Percentiles rank a stretch among this genome's conserved stretches.
Conservation (phyloP, 192 early-diverging fungal genomes). For the Coemansia sp. region DNA sequence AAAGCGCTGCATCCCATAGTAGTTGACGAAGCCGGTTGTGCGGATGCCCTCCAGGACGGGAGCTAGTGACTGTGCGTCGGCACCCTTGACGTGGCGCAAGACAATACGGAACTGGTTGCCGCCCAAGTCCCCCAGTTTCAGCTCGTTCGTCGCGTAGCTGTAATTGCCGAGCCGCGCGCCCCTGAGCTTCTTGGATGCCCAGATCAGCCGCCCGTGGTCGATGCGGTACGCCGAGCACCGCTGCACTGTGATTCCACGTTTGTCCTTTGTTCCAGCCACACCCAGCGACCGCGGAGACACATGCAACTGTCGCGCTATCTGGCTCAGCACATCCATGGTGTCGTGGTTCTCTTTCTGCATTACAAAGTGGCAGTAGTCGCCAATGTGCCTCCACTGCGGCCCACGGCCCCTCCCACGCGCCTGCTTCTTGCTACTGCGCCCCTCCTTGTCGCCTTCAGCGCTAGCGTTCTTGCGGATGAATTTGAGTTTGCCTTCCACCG, state of each 20-base stretch:
- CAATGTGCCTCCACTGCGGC: conserved; percentile 59
- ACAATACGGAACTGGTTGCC: conserved; percentile 92
- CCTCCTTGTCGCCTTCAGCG: not conserved
- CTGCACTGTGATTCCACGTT: conserved; percentile 87
- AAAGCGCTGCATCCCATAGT: conserved; percentile 98
- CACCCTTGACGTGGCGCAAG: conserved; percentile 62
- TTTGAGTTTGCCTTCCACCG: conserved; percentile 35
- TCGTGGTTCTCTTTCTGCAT: conserved; percentile 94
- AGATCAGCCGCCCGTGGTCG: conserved; percentile 30
- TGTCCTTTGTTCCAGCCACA: conserved; percentile 95
- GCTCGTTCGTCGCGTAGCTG: conserved; percentile 60
- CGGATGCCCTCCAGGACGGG: conserved; percentile 65
- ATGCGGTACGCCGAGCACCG: conserved; percentile 69
- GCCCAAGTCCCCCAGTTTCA: conserved; percentile 79
- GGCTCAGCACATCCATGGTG: conserved; percentile 81
- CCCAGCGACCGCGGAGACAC: conserved; percentile 58
- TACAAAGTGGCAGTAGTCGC: conserved; percentile 79
- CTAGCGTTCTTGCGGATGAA: conserved; percentile 20
- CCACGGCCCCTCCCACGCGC: conserved; percentile 7
- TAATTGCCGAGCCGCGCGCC: conserved; percentile 70
- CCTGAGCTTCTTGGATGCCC: conserved; percentile 13
- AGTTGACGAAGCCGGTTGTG: conserved; percentile 90
- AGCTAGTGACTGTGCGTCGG: conserved; percentile 52
- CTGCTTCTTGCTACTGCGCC: conserved; percentile 5
- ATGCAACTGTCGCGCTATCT: conserved; percentile 20